phyloP scores from a whole-genome alignment of 192 early-diverging fungal genomes.

The Borealophlyctis nickersoniae region DNA sequence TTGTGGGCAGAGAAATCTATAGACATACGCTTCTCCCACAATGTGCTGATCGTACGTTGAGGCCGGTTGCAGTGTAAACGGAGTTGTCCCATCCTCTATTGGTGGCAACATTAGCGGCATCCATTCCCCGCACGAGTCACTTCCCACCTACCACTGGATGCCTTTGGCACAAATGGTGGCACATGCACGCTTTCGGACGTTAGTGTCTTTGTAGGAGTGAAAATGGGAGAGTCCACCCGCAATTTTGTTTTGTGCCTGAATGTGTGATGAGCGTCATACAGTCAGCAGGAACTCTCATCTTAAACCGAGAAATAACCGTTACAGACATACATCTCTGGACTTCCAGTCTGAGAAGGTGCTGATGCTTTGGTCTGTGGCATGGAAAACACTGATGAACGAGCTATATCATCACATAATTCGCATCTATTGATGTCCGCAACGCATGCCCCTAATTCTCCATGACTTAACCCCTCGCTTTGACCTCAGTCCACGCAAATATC shows the following conservation, averaged over 20 bases:
- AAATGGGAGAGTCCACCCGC: conserved; percentile 68
- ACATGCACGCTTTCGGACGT: background rate
- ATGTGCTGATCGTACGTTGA: background rate
- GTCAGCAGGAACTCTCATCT: background rate
- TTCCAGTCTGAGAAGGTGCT: conserved; percentile 2
- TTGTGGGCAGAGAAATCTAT: too few species aligned
- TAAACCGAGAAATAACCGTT: background rate
- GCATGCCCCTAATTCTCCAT: background rate
- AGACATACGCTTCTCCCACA: background rate
- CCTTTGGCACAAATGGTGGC: conserved; percentile 1
- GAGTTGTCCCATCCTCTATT: background rate
- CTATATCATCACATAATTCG: background rate
- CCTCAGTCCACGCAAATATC: background rate
- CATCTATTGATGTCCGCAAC: background rate
- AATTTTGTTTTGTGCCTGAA: conserved; percentile 50
- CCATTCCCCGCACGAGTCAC: background rate
- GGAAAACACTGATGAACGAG: background rate
- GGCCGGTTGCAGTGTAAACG: background rate
- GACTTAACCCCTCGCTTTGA: background rate
- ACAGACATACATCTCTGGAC: conserved; percentile 23
- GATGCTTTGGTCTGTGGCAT: conserved; percentile 5
- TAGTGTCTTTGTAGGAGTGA: conserved; percentile 42
- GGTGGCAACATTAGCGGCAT: too few species aligned
- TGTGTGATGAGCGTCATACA: background rate
- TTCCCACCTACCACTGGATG: background rate